These are phyloP conservation scores for Ballota nigra DNA, from an alignment of 257 asterid genomes.

Conservation along the genomic window DNA sequence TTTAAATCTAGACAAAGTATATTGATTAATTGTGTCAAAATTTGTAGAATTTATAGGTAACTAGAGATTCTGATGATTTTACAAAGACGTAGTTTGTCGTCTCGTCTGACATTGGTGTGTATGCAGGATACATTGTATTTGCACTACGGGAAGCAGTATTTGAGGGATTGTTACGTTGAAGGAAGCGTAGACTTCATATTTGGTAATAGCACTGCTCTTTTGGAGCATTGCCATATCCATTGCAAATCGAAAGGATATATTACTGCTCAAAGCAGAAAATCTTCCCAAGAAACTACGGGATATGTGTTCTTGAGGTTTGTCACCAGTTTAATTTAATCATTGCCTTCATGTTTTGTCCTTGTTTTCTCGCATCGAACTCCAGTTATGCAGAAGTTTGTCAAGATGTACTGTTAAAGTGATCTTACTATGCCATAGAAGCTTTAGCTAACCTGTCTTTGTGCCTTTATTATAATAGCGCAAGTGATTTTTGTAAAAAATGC, in stretches of 20 bases:
- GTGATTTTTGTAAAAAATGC: background rate
- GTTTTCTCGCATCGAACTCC: background rate
- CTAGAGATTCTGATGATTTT: background rate
- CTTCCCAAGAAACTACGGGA: constrained; percentile 94
- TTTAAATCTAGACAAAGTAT: background rate
- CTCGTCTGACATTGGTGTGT: background rate
- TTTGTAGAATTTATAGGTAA: background rate
- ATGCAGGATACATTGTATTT: constrained; percentile 88
- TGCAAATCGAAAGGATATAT: constrained; percentile 83
- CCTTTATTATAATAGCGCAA: background rate
- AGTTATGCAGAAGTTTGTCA: background rate
- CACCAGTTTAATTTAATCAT: background rate
- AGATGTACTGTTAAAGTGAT: background rate
- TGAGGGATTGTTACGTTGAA: constrained; percentile 89
- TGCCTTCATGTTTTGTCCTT: background rate
- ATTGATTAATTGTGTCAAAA: background rate
- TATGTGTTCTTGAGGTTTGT: constrained; percentile 82
- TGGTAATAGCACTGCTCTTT: constrained; percentile 94
- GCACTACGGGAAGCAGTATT: constrained; percentile 87
- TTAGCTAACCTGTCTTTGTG: background rate
- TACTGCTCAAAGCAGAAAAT: constrained; percentile 93
- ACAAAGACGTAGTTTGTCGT: background rate
- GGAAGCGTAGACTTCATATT: constrained; percentile 97
- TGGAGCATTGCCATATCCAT: constrained; percentile 96
- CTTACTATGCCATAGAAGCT: background rate